phyloP scores from a whole-genome alignment of 75 land plant species.

The Pinus taeda region DNA sequence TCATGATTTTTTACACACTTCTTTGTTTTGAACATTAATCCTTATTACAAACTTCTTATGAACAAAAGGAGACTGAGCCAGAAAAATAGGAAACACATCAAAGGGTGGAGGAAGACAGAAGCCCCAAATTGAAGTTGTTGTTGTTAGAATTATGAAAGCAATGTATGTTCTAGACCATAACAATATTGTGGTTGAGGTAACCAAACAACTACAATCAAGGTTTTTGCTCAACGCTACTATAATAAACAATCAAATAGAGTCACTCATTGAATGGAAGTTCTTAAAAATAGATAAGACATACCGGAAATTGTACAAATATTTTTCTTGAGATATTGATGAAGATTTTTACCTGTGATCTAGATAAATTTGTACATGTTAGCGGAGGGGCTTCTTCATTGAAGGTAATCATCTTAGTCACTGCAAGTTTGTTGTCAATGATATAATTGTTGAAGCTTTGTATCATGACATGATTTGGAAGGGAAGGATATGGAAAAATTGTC shows the following conservation, averaged over 20 bases:
- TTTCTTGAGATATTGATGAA: slow-evolving; percentile 51
- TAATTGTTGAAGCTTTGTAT: neutral
- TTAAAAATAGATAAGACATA: slow-evolving; percentile 85
- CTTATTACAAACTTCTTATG: slow-evolving; percentile 57
- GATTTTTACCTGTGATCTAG: neutral
- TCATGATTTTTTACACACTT: too few relatives aligned
- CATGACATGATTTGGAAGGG: neutral
- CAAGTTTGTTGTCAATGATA: slow-evolving; percentile 4
- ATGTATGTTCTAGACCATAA: slow-evolving; percentile 85
- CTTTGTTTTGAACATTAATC: too few relatives aligned
- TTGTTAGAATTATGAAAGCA: slow-evolving; percentile 96
- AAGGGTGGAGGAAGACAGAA: slow-evolving; percentile 97
- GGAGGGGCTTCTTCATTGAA: neutral
- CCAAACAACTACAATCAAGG: slow-evolving; percentile 88
- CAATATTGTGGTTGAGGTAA: slow-evolving; percentile 91
- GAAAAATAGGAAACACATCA: slow-evolving; percentile 96
- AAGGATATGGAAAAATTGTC: slow-evolving; percentile 1
- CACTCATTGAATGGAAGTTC: slow-evolving; percentile 95
- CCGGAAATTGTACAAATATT: slow-evolving; percentile 85
- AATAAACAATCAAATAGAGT: slow-evolving; percentile 92
- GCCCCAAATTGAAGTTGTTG: slow-evolving; percentile 97
- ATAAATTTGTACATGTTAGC: neutral
- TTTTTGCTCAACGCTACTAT: slow-evolving; percentile 87
- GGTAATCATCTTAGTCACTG: neutral
- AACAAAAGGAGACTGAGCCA: slow-evolving; percentile 90